Base-by-base conservation (phyloP, 345 rosid genomes). In the Euclidium syriacum region DNA sequence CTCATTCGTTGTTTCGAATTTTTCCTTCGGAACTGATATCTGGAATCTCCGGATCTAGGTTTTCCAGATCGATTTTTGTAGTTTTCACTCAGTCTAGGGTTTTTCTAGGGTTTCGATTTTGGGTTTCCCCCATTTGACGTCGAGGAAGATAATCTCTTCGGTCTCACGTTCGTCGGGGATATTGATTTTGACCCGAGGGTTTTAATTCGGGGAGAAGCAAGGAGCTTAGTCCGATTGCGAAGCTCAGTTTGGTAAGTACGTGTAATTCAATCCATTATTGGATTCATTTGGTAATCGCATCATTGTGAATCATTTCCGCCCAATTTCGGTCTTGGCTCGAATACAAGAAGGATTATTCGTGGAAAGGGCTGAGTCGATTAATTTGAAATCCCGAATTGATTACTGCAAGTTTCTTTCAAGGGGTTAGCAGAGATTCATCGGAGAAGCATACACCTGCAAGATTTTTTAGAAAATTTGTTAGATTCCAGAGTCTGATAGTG, bases 21-120 rank as follows among this genome's bases (percentile, higher is more conserved):
- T 52, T 48, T 1, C 1, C 40, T 1, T 60, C 16, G 4, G 43
- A 41, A 42, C 0, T 36, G 30, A 61, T 59, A 58, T 70, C 46
- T 56, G 64, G 18, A 63, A 26, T 53, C 74, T 72, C 79, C 41
- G 52, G 69, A 70, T 79, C 75, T 71, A 67, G 77, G 75, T 75
- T 77, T 71, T 56, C 32, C 42, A 29, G 65, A 69, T 73, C 54
- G 75, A 27, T 65, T 66, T 41, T 44, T 39, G 63, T 49, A 62
- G 56, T 38, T 16, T 55, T 57, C 32, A 39, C 73, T 54, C 58
- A 46, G 52, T 71, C 44, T 72, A 64, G 77, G 81, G 70, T 56
- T 78, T 74, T 57, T 38, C 38, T 54, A 55, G 75, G 70, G 64
- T 54, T 71, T 55, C 68, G 16, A 12, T 71, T 22, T 62, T 27